Evolutionary conservation across 2,329 filamentous ascomycete genomes (phyloP), one percentile per base, ranked within the genome.

Genomic region (Pseudocercospora fuligena): DNA sequence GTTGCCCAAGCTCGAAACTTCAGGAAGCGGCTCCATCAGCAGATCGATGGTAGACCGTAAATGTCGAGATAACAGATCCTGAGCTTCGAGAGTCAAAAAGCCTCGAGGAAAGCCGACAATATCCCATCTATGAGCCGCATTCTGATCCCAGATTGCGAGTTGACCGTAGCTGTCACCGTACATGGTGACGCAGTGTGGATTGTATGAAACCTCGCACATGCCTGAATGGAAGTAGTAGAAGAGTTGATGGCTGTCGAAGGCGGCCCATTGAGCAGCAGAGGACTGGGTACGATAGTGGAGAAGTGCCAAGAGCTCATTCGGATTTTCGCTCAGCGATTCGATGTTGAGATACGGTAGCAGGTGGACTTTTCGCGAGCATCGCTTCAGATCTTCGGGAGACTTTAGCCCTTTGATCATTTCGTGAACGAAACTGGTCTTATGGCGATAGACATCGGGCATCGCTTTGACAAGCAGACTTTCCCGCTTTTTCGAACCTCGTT

Each of bases 41-140:
- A 60, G 40, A 1, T 65, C 65, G 7, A 73, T 56, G 1, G 69
- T 31, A 0, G 12, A 11, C n/a, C 67, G 64, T 0, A 74, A 60
- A 6, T 73, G 70, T 9, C 21, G 29, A 27, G 72, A 49, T 1
- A 75, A 33, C 16, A 23, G 36, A 14, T 64, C 57, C 46, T 75
- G 71, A 1, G 73, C 73, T 46, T 75, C 66, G 16, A 73, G 31
- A 2, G 72, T 33, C 3, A 77, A 58, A 2, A 60, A 56, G 4
- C 65, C 71, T 9, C 71, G 66, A 1, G 73, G 73, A 53, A 70
- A 76, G 8, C 73, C 72, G 2, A 75, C 21, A 5, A 69, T 65
- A 12, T 73, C 66, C 16, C 33, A 47, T 5, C 66, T 46, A 53
- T 76, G 74, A 6, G 66, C 69, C 5, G 59, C 58, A 0, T 65